These are phyloP conservation scores for Termitomyces sp. DNA, from an alignment of 1,284 basidiomycete genomes.

Conservation along the genomic window DNA sequence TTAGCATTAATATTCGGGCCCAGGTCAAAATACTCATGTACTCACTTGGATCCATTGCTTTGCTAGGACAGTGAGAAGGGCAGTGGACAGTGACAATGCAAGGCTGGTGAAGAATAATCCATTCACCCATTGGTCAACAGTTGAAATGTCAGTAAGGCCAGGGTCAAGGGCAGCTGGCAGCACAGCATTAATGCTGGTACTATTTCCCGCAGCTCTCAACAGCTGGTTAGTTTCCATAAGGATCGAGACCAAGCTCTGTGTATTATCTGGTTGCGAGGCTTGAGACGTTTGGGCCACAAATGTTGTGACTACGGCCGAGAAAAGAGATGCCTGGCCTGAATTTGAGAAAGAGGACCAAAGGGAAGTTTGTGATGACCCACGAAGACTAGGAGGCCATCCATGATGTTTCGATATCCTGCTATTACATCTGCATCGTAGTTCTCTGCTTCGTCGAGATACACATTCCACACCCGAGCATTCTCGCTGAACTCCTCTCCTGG, in stretches of 20 bases:
- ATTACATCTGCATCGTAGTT: background rate
- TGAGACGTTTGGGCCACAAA: background rate
- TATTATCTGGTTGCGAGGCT: background rate
- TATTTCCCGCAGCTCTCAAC: background rate
- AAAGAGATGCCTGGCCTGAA: background rate
- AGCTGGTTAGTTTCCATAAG: background rate
- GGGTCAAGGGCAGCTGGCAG: background rate
- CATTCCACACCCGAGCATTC: background rate
- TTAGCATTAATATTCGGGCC: background rate
- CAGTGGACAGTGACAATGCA: background rate
- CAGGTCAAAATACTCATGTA: background rate
- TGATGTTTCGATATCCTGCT: background rate
- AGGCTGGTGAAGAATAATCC: background rate
- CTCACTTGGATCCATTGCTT: background rate
- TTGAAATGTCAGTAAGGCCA: background rate
- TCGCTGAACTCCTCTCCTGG: no score
- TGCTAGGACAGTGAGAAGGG: background rate
- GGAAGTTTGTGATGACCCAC: background rate
- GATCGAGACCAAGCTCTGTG: background rate
- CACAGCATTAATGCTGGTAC: background rate
- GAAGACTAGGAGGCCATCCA: background rate
- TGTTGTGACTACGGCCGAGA: background rate
- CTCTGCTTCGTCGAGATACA: background rate
- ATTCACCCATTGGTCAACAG: background rate
- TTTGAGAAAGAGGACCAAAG: background rate